These are phyloP conservation scores for Lecanoromycetidae sp. DNA, from an alignment of 2,329 filamentous ascomycete genomes.

Conservation along the genomic window DNA sequence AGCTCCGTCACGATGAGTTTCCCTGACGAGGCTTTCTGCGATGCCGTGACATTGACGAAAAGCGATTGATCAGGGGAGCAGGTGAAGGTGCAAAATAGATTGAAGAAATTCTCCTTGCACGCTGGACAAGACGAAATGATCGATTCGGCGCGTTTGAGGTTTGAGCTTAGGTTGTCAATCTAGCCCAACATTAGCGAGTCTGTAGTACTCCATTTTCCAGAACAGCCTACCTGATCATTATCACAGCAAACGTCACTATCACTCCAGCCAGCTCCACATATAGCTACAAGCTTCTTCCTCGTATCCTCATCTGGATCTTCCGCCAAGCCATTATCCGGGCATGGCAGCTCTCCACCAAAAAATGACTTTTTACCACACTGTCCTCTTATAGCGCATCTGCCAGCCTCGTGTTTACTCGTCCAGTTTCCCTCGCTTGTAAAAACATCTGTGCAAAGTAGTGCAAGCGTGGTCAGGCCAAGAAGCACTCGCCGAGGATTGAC, in stretches of 20 bases:
- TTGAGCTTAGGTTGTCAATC: constrained; percentile 68
- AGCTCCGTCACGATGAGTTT: constrained; percentile 71
- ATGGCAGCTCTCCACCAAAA: constrained; percentile 82
- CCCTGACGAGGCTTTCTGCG: constrained; percentile 40
- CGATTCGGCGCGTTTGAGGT: constrained; percentile 73
- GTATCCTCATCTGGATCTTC: constrained; percentile 58
- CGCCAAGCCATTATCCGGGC: constrained; percentile 78
- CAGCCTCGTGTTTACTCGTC: constrained; percentile 61
- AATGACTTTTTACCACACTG: constrained; percentile 85
- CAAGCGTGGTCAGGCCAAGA: background rate
- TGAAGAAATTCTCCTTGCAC: constrained; percentile 97
- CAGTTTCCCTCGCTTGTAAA: constrained; percentile 6
- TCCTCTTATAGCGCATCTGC: constrained; percentile 79
- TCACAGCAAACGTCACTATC: constrained; percentile 76
- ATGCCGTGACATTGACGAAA: constrained; percentile 83
- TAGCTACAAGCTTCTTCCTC: constrained; percentile 63
- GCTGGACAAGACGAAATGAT: constrained; percentile 91
- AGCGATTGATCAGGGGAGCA: constrained; percentile 94
- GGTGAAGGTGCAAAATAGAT: constrained; percentile 94
- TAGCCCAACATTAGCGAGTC: constrained; percentile 27
- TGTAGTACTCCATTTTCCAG: background rate
- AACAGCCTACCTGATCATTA: constrained; percentile 55
- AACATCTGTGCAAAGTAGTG: background rate
- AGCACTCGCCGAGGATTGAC: background rate
- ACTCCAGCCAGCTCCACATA: constrained; percentile 82